Evolutionary conservation across 2,329 filamentous ascomycete genomes (phyloP).

Genomic region (Talaromyces sp.): DNA sequence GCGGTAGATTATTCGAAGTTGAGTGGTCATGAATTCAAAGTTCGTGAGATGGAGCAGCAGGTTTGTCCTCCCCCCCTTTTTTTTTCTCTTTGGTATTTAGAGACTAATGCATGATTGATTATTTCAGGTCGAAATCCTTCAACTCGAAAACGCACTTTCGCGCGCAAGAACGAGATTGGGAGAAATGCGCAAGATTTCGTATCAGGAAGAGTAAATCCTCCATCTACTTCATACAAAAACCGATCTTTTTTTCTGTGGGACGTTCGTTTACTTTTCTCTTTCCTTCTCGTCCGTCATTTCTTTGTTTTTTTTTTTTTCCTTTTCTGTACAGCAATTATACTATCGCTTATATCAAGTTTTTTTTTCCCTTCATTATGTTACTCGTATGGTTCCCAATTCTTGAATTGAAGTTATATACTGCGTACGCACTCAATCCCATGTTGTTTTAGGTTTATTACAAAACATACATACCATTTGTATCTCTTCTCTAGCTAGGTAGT

Average conservation of each 20-base stretch:
- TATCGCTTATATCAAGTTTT: background rate
- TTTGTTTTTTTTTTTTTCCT: background rate
- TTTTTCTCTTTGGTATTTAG: background rate
- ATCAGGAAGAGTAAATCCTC: constrained; percentile 62
- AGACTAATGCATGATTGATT: constrained; percentile 14
- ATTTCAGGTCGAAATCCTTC: constrained; percentile 87
- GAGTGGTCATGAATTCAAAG: constrained; percentile 94
- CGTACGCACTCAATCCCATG: too few species aligned
- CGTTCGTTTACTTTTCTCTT: background rate
- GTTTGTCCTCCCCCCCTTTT: constrained; percentile 49
- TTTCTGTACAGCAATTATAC: background rate
- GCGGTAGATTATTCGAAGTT: constrained; percentile 82
- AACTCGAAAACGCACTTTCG: constrained; percentile 81
- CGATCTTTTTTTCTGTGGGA: background rate
- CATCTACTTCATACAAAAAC: background rate
- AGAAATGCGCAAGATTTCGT: constrained; percentile 97
- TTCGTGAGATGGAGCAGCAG: constrained; percentile 99
- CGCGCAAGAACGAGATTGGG: constrained; percentile 77
- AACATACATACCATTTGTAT: too few species aligned
- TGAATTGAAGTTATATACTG: too few species aligned
- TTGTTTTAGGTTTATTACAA: too few species aligned
- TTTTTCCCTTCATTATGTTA: background rate
- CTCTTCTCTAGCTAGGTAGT: background rate
- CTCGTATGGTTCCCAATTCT: too few species aligned
- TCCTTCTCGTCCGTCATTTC: too few species aligned